Conservation (phyloP, 2,329 filamentous ascomycete species). For the Colletotrichum caudatum region DNA sequence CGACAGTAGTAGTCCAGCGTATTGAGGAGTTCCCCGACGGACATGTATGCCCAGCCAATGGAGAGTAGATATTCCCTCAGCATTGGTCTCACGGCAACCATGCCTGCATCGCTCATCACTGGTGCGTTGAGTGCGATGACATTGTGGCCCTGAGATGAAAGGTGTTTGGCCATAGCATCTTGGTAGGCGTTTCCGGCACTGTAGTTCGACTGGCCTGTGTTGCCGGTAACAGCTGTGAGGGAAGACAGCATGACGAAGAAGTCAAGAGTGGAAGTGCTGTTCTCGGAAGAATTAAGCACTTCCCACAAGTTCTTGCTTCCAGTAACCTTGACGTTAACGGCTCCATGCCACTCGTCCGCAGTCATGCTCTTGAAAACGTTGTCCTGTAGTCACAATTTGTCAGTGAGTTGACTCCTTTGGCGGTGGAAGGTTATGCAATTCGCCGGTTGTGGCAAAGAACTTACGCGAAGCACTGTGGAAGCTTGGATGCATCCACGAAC, state of each 20-base stretch:
- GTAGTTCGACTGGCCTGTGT: conserved; percentile 57
- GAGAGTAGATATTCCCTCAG: conserved; percentile 23
- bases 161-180: conserved; percentile 56
- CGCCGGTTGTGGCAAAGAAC: neutral
- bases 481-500: conserved; percentile 58
- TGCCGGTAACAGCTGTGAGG: conserved; percentile 46
- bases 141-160: conserved; percentile 53
- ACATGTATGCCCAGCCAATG: conserved; percentile 29
- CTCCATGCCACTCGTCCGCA: conserved; percentile 44
- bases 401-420: neutral
- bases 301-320: conserved; percentile 49
- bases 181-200: conserved; percentile 58
- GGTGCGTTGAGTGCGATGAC: conserved; percentile 63
- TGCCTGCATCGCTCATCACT: conserved; percentile 47
- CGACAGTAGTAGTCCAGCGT: conserved; percentile 13
- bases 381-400: conserved; percentile 45
- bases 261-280: conserved; percentile 44
- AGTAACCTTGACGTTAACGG: conserved; percentile 51
- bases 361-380: conserved; percentile 47
- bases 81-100: conserved; percentile 40
- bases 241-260: conserved; percentile 54
- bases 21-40: conserved; percentile 18
- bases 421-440: neutral
- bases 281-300: conserved; percentile 43
- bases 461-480: conserved; percentile 56